Base-by-base conservation (phyloP, 768 basidiomycete species). In the Russula earlei region DNA sequence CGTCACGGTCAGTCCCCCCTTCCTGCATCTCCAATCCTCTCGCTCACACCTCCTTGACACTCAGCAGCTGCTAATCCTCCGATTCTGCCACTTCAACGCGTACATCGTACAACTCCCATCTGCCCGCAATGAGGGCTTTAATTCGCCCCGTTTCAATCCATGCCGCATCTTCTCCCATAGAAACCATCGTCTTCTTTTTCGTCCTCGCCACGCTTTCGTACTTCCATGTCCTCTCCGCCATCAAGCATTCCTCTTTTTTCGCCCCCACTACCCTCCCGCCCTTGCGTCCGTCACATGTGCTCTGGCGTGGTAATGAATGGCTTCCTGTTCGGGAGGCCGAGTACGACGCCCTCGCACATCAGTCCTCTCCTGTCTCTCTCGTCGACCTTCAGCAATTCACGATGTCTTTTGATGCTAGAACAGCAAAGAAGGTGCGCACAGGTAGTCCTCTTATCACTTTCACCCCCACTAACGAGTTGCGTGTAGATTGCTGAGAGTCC, bases 171-270 rank as follows among this genome's bases (percentile, higher is more conserved):
- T 83, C 76, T 5, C 88, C 88, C 47, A 88, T 91, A 60, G 94
- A 97, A 66, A 87, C 87, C 8, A 91, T 96, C 61, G 92, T 96
- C 54, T 81, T 83, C 68, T 87, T 91, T 74, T 90, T 84, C 69
- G 82, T 93, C 65, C 69, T 94, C 57, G 87, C 88, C 20, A 98
- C 96, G 0, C 79, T 98, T 49, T 87, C 91, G 45, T 98, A 98
- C 70, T 96, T 98, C 69, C 92, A 95, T 66, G 78, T 96, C 62
- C 80, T 99, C 58, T 81, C 81, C 54, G 87, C 88, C 50, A 87
- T 98, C 66, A 93, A 94, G 65, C 84, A 92, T 65, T 91, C 87
- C 0, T 77, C 87, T 22, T 85, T 92, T 70, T 79, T 92, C 52
- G 81, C 82, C 1, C 75, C 85, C 0, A 66, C 75, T 15, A 60